A percentile compares a stretch with the other conserved stretches of the same genome.
These are phyloP conservation scores for Botryotinia narcissicola DNA, from an alignment of 2,329 filamentous ascomycete species.

Conservation along the genomic window DNA sequence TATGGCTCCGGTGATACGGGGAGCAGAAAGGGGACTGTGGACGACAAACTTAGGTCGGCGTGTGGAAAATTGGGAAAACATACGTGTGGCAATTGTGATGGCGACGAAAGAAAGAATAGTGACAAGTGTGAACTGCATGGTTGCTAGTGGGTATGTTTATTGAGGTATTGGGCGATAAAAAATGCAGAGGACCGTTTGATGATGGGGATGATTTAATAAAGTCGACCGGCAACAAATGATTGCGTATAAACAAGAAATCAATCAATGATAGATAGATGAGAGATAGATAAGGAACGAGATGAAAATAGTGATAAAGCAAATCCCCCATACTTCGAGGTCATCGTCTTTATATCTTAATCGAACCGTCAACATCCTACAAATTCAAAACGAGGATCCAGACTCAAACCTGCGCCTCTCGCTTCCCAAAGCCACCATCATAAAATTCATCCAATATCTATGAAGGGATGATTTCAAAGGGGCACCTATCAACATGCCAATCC, in stretches of 20 bases:
- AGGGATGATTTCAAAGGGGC: not conserved
- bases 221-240: slow-evolving; percentile 37
- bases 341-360: not conserved
- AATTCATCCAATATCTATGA: not conserved
- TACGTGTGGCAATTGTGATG: slow-evolving; percentile 31
- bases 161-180: slow-evolving; percentile 14
- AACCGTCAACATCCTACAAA: not conserved
- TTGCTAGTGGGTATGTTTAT: slow-evolving; percentile 26
- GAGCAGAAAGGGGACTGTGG: not conserved
- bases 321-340: not conserved
- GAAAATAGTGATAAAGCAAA: not conserved
- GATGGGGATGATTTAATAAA: slow-evolving; percentile 10
- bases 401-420: not conserved
- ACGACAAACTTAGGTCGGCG: not conserved
- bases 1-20: not conserved
- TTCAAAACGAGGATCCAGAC: not conserved
- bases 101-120: slow-evolving; percentile 34
- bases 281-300: slow-evolving; percentile 16
- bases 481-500: not conserved
- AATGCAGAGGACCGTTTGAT: not conserved
- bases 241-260: slow-evolving; percentile 12
- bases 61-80: slow-evolving; percentile 22
- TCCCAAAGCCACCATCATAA: not conserved
- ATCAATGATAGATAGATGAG: not conserved
- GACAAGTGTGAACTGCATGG: slow-evolving; percentile 36